Conservation (phyloP, 257 asterid genomes). For the Buddleja alternifolia region DNA sequence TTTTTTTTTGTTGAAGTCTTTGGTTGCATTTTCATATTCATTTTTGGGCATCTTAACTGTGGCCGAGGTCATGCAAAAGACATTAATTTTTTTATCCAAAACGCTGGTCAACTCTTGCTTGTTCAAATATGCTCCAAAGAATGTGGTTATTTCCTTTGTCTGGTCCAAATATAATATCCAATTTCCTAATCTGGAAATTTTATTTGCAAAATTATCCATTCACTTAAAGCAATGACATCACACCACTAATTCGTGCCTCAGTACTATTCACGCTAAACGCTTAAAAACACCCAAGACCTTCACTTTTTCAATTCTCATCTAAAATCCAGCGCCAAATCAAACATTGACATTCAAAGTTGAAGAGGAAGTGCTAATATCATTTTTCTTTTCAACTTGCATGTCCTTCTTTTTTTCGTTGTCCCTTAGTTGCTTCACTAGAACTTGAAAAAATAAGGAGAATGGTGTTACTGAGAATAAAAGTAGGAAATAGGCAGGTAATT, state of each 20-base stretch:
- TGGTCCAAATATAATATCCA: not conserved
- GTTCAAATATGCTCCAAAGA: not conserved
- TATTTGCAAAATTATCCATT: not conserved
- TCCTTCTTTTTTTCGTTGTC: not conserved
- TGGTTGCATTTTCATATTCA: not conserved
- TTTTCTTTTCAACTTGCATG: not conserved
- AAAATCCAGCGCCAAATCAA: not conserved
- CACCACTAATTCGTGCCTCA: not conserved
- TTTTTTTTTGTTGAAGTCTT: too few relatives aligned
- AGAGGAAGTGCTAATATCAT: not conserved
- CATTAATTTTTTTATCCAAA: not conserved
- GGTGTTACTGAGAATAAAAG: too few relatives aligned
- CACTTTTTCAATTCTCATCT: not conserved
- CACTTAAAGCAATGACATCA: not conserved
- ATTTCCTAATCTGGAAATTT: not conserved
- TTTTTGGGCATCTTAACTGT: not conserved
- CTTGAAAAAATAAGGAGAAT: too few relatives aligned
- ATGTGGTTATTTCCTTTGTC: not conserved
- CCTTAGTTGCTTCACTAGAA: too few relatives aligned
- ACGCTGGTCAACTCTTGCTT: not conserved
- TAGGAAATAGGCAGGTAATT: not conserved
- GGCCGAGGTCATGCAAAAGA: not conserved
- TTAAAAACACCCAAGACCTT: slow-evolving; percentile 2
- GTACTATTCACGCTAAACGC: too few relatives aligned
- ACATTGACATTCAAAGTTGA: not conserved